phyloP scores from a whole-genome alignment of 2,329 filamentous ascomycete species.

The Colletotrichum salicis region DNA sequence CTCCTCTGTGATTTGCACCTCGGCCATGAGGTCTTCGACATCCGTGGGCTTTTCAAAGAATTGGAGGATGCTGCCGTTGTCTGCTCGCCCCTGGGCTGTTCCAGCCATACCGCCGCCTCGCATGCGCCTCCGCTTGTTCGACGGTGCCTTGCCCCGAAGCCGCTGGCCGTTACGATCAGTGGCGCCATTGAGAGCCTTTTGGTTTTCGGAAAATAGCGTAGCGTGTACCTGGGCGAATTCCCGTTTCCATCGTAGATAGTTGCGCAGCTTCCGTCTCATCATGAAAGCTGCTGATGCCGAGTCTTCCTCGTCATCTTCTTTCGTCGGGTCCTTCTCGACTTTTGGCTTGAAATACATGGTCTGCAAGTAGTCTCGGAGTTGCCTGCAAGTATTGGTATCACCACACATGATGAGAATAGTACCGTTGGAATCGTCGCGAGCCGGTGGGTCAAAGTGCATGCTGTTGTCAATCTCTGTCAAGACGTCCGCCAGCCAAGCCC shows the following conservation, averaged over 20 bases:
- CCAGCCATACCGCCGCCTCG: slow-evolving; percentile 79
- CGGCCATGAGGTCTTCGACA: slow-evolving; percentile 83
- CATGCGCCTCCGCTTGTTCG: slow-evolving; percentile 86
- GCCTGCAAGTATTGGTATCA: slow-evolving; percentile 85
- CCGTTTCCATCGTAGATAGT: slow-evolving; percentile 90
- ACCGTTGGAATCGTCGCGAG: slow-evolving; percentile 87
- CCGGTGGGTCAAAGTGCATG: slow-evolving; percentile 81
- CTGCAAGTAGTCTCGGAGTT: slow-evolving; percentile 90
- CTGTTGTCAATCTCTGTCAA: slow-evolving; percentile 94
- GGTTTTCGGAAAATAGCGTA: slow-evolving; percentile 81
- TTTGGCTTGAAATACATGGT: slow-evolving; percentile 82
- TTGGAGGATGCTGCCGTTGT: slow-evolving; percentile 79
- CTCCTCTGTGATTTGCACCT: slow-evolving; percentile 82
- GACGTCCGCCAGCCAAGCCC: slow-evolving; percentile 87
- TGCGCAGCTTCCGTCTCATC: slow-evolving; percentile 87
- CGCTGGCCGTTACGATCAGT: slow-evolving; percentile 64
- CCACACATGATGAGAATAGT: slow-evolving; percentile 96
- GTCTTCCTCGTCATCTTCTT: slow-evolving; percentile 60
- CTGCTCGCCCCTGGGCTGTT: slow-evolving; percentile 68
- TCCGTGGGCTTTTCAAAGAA: slow-evolving; percentile 86
- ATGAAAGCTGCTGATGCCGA: slow-evolving; percentile 83
- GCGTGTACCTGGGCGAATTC: slow-evolving; percentile 88
- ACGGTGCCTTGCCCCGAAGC: slow-evolving; percentile 72
- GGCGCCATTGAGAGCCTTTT: slow-evolving; percentile 77
- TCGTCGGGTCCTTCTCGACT: slow-evolving; percentile 50